Conservation (phyloP, 2,329 filamentous ascomycete species). For the Verticillium longisporum region DNA sequence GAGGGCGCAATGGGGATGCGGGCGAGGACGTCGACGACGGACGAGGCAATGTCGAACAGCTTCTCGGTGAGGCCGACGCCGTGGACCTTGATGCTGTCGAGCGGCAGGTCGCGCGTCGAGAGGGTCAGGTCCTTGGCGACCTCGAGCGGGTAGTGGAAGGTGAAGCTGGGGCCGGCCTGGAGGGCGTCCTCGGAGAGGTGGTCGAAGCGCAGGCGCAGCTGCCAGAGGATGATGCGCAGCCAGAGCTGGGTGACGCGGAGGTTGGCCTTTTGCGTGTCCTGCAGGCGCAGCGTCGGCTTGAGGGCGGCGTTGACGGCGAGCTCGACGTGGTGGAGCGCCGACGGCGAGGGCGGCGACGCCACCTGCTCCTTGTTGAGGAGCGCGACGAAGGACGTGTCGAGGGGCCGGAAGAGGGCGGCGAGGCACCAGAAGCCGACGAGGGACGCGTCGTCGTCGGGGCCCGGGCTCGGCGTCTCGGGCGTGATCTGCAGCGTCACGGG, state of each 20-base stretch:
- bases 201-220: conserved; percentile 33
- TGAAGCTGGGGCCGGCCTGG: conserved; percentile 22
- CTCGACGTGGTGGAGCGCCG: conserved; percentile 27
- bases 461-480: conserved; percentile 20
- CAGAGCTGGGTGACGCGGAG: conserved; percentile 36
- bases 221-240: conserved; percentile 38
- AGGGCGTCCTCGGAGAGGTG: conserved; percentile 26
- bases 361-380: conserved; percentile 30
- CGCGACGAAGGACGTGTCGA: conserved; percentile 35
- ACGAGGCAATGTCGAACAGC: conserved; percentile 35
- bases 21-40: conserved; percentile 36
- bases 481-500: conserved; percentile 36
- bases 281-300: conserved; percentile 21
- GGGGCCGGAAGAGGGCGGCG: conserved; percentile 30
- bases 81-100: conserved; percentile 32
- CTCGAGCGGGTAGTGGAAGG: conserved; percentile 34
- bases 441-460: conserved; percentile 20
- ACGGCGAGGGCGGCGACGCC: conserved; percentile 20
- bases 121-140: conserved; percentile 31
- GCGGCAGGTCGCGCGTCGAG: conserved; percentile 28
- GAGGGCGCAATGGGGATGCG: conserved; percentile 26
- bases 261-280: conserved; percentile 38
- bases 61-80: conserved; percentile 40
- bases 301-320: conserved; percentile 27
- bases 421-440: conserved; percentile 32